These are phyloP conservation scores for Micractinium sp. DNA, from an alignment of 139 green algal genomes.

Conservation along the genomic window DNA sequence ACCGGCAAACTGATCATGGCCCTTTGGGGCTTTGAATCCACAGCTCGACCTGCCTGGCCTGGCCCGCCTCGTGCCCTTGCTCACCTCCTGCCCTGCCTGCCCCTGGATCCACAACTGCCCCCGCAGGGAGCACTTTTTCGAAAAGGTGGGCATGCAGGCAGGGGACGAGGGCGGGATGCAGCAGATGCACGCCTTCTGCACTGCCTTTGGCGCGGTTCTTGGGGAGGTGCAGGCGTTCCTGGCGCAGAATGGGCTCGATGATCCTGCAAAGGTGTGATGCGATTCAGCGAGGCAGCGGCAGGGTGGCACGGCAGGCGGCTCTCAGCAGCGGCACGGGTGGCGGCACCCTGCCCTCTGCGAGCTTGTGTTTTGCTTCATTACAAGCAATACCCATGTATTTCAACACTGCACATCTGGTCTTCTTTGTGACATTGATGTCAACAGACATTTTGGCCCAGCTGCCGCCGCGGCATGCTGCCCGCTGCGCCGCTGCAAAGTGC, in stretches of 20 bases:
- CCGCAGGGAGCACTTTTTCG: constrained; percentile 41
- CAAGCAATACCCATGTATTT: too few relatives aligned
- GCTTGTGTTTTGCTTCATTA: too few relatives aligned
- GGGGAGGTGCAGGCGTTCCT: constrained; percentile 70
- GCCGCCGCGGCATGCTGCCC: too few relatives aligned
- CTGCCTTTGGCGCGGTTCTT: constrained; percentile 62
- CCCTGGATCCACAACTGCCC: neutral
- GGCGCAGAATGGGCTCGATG: constrained; percentile 51
- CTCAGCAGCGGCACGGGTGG: too few relatives aligned
- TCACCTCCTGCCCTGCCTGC: neutral
- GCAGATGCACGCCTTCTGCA: constrained; percentile 60
- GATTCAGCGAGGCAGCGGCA: too few relatives aligned
- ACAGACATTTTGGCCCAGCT: too few relatives aligned
- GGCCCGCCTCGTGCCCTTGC: neutral
- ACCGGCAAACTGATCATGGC: too few relatives aligned
- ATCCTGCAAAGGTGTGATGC: constrained; percentile 59
- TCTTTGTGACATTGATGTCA: too few relatives aligned
- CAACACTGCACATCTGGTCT: too few relatives aligned
- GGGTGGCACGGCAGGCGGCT: too few relatives aligned
- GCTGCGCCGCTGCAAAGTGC: too few relatives aligned
- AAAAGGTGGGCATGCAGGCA: constrained; percentile 52
- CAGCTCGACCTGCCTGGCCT: neutral
- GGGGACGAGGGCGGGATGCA: constrained; percentile 38
- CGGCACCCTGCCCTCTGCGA: too few relatives aligned
- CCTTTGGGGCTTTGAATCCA: neutral